phyloP scores from a whole-genome alignment of 2,329 filamentous ascomycete species.

The Huntiella bhutanensis region DNA sequence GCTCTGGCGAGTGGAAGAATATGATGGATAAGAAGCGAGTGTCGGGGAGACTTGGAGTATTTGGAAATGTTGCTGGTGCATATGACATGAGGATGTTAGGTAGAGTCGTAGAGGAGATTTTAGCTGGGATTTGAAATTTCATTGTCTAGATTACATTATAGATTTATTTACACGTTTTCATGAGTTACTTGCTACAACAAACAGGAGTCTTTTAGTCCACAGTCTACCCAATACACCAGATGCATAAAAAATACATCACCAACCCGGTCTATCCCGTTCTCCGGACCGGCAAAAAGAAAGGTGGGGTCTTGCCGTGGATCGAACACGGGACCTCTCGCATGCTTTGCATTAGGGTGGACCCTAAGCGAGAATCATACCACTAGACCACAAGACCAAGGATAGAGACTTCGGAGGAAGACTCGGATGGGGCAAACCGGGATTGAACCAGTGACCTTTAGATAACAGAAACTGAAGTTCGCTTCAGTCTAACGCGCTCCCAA shows the following conservation, averaged over 20 bases:
- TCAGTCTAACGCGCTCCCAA: slow-evolving; percentile 6
- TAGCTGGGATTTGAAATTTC: slow-evolving; percentile 23
- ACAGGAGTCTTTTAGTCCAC: not conserved
- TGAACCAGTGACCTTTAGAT: slow-evolving; percentile 8
- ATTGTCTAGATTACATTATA: not conserved
- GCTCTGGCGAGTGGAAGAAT: slow-evolving; percentile 67
- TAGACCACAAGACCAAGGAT: slow-evolving; percentile 34
- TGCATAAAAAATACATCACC: not conserved
- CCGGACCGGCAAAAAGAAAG: not conserved
- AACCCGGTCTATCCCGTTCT: not conserved
- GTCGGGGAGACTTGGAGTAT: slow-evolving; percentile 45
- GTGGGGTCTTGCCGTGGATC: slow-evolving; percentile 13
- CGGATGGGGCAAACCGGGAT: slow-evolving; percentile 5
- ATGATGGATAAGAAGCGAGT: slow-evolving; percentile 51
- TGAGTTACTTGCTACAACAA: not conserved
- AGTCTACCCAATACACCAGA: not conserved
- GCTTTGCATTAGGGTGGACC: slow-evolving; percentile 22
- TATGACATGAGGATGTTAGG: slow-evolving; percentile 70
- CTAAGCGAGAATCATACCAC: slow-evolving; percentile 57
- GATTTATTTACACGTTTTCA: not conserved
- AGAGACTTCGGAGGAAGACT: not conserved
- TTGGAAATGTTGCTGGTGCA: slow-evolving; percentile 54
- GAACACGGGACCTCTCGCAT: slow-evolving; percentile 15
- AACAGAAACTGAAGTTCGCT: slow-evolving; percentile 8
- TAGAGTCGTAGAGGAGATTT: slow-evolving; percentile 49